Evolutionary conservation across 306 rosid genomes (phyloP), one percentile per base, ranked within the genome.

Genomic region (Astragalus membranaceus): DNA sequence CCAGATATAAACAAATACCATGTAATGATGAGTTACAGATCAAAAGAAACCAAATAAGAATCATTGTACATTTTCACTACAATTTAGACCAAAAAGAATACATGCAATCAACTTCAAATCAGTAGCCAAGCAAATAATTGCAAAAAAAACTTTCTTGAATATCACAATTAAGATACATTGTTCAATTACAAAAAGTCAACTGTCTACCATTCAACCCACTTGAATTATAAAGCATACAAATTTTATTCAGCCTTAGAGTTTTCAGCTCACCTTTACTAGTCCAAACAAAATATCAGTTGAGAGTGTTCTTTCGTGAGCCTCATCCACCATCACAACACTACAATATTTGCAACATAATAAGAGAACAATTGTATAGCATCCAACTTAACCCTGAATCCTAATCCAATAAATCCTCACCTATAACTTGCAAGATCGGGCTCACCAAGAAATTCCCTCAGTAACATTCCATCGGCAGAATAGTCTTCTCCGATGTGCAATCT

Each of bases 241-340:
- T 67, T 9, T 16, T 12, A 59, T 17, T 17, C 43, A 49, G 9
- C 29, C 20, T 26, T 56, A 64, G 60, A 55, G 62, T 10, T 64
- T 78, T 66, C 35, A 1, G 49, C 92, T 80, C 75, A 90, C 97
- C 88, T 94, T 94, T 47, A 94, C 99, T 61, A 94, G 80, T 42
- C 95, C 99, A 85, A 94, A 94, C 66, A 94, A 83, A 57, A 94
- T 88, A 84, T 94, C 97, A 51, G 99, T 94, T 65, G 99, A 94
- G 57, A 94, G 96, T 70, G 99, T 94, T 64, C 99, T 87, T 84
- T 94, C 99, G 62, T 94, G 99, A 82, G 97, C 99, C 92, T 94
- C 99, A 70, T 94, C 99, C 88, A 94, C 96, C 99, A 94, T 94
- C 77, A 91, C 88, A 78, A 94, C 97, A 86, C 99, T 94, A 78